Evolutionary conservation across 2,329 filamentous ascomycete genomes (phyloP), one percentile per base, ranked within the genome.

Genomic region (Curvularia eragrostidis): DNA sequence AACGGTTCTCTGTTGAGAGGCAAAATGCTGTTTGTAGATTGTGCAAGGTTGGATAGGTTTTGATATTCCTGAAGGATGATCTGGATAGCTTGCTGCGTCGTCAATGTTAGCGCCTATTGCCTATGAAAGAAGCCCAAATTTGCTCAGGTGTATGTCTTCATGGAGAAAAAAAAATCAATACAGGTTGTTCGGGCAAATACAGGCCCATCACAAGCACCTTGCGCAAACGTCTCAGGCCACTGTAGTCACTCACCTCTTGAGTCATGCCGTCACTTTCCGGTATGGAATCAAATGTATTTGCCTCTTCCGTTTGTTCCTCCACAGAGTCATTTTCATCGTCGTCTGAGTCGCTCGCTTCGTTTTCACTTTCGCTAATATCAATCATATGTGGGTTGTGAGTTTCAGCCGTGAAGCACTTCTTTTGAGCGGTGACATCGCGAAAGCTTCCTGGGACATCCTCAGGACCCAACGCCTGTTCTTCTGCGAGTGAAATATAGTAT

Each of bases 401-500:
- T n/a, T 58, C 9, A 59, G 50, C 36, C 15, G 24, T 34, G 28
- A 69, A 69, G 0, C 26, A 24, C 6, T 49, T 30, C 23, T 61
- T 63, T 9, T 57, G 55, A 10, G 15, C 24, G 12, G 55, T 56
- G 2, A 63, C 7, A 43, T 66, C 59, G n/a, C 50, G 23, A 46
- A 69, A 62, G 39, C 52, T 58, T 2, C 59, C 49, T 15, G 48
- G 26, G 18, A 44, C 39, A 12, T 49, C 38, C 24, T 39, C 7
- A 13, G 26, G 30, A 26, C 41, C 47, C 8, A 44, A n/a, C 4
- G 18, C 21, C 3, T 26, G 21, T 18, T 42, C 39, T 46, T 54
- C 53, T 10, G 28, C n/a, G 1, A 42, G 26, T 39, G 44, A 54
- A 51, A 56, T 56, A 49, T 69, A 64, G 23, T 65, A 67, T 8